Base-by-base conservation (phyloP, 768 basidiomycete species). In the Boletus barrowsii region DNA sequence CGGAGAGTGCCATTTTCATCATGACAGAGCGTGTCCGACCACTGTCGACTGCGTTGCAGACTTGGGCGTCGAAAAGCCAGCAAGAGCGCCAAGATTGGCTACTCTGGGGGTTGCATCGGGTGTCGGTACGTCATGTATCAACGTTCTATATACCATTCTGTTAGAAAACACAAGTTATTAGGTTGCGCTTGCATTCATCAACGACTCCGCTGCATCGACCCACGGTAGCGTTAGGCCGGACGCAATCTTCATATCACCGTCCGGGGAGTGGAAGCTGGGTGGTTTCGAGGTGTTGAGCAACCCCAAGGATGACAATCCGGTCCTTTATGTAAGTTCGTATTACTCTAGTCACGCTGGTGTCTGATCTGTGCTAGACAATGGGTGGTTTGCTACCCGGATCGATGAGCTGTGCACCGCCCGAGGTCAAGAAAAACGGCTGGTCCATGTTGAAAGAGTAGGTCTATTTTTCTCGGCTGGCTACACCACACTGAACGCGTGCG, bases 191-290 rank as follows among this genome's bases (percentile, higher is more conserved):
- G 78, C 89, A 3, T 99, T 99, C 71, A 68, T 98, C 52, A 98
- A 98, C 63, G 87, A 91, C 40, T 79, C 90, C 9, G 87, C 83
- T 49, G 72, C 81, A 24, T 91, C 90, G 3, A 90, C 90, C 0
- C 93, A 97, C 62, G 94, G 93, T 20, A 89, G 86, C 60, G 66
- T 95, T 52, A 76, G 83, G 54, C 68, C 80, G n/a, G 79, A 81
- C 53, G 84, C 90, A 1, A 82, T 98, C 54, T 98, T 97, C 66
- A 83, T 97, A 48, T 93, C 96, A 1, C 86, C 88, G 0, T 90
- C 93, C 0, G 92, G 96, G 6, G 97, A 99, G 74, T 98, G 96
- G 97, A 91, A 91, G 65, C 75, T 99, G 9, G 95, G 92, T 18
- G 96, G 96, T 1, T 94, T 98, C 64, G 97, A 99, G 64, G 73